Percentiles rank a stretch among this genome's conserved stretches.
Evolutionary conservation across 2,329 filamentous ascomycete species (phyloP).

Genomic region (Xylariaceae sp.): DNA sequence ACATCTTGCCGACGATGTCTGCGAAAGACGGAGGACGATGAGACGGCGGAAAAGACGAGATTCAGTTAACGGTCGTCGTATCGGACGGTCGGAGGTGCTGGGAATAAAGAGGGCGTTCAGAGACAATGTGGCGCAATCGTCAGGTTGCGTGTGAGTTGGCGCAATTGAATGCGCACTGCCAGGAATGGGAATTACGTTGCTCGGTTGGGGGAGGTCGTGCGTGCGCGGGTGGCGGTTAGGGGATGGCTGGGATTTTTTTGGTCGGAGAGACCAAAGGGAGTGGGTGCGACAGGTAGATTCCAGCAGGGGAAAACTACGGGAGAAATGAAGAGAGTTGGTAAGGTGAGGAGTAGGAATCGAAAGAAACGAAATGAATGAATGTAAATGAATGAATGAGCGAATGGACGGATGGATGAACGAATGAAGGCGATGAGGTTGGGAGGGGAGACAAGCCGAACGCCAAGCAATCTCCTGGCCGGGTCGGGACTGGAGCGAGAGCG

Average conservation of each 20-base stretch:
- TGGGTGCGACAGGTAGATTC: conserved; percentile 1
- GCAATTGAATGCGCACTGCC: conserved; percentile 19
- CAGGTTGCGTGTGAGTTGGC: conserved; percentile 3
- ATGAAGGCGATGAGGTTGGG: conserved; percentile 18
- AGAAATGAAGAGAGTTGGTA: not conserved
- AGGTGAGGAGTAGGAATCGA: not conserved
- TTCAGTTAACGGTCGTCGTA: conserved; percentile 4
- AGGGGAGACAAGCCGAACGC: conserved; percentile 17
- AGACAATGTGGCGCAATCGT: not conserved
- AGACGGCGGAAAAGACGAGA: conserved; percentile 6
- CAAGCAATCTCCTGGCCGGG: conserved; percentile 9
- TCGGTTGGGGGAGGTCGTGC: conserved; percentile 13
- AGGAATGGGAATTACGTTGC: not conserved
- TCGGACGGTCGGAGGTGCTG: conserved; percentile 10
- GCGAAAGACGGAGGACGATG: conserved; percentile 8
- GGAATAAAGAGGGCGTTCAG: conserved; percentile 1
- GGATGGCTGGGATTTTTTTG: not conserved
- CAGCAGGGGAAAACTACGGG: not conserved
- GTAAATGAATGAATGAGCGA: conserved; percentile 7
- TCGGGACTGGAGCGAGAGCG: not conserved
- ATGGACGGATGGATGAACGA: conserved; percentile 5
- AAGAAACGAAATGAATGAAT: not conserved
- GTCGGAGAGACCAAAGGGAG: not conserved
- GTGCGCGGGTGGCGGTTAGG: conserved; percentile 7
- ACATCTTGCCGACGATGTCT: conserved; percentile 58